Base-by-base conservation (phyloP, 345 rosid genomes). In the Eucalyptus pauciflora region DNA sequence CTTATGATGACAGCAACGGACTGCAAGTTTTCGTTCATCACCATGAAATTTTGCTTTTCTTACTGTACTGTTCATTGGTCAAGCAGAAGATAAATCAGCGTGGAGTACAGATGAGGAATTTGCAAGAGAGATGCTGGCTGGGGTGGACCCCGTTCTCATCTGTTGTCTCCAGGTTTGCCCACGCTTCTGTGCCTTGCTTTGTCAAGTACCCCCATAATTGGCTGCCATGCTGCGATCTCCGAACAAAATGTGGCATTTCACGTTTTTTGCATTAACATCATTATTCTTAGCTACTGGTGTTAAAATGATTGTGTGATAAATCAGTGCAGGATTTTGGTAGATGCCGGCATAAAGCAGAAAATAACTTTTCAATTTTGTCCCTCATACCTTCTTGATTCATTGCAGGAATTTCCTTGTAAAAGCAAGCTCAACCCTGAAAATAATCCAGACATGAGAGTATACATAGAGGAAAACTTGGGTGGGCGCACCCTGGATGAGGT, bases 31-130 rank as follows among this genome's bases (percentile, higher is more conserved):
- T 41, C 5, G 5, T 11, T 37, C 25, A 76, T 76, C 48, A 76
- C 85, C 24, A 41, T 20, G 48, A 45, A 20, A 41, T 86, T 43
- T 20, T 54, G 25, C 79, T 33, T 85, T 60, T 64, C 18, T 33
- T 33, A 37, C 45, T 86, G 27, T 49, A 80, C 85, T 5, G 18
- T 31, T 89, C 43, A 86, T 88, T 51, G 51, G 27, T 87, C 20
- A 86, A 62, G 89, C 93, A 96, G 99, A 91, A 91, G 92, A 94
- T 90, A 91, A 80, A 88, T 89, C 95, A 67, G 98, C 96, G 1
- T 95, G 99, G 98, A 92, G 94, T 71, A 94, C 96, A 1, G 98
- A 97, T 90, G 97, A 92, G 60, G 99, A 97, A 41, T 97, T 97
- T 29, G 95, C 93, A 1, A 94, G 99, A 92, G 96, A 97, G 93